Evolutionary conservation across 768 basidiomycete genomes (phyloP).

Genomic region (Pleurotus salmoneostramineus): DNA sequence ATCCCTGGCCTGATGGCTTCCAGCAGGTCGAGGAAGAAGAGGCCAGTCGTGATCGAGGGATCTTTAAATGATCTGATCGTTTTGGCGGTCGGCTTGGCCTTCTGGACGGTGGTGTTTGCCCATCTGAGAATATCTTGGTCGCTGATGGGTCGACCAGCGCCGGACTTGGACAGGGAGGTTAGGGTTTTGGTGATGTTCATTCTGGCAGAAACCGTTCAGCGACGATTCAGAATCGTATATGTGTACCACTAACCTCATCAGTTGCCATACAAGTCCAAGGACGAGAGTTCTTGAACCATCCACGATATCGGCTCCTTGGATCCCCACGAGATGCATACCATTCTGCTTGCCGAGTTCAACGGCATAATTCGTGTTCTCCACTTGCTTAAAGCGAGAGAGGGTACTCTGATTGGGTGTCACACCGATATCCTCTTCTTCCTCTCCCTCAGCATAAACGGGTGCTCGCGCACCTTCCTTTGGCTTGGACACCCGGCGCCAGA

Average conservation of each 20-base stretch:
- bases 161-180: slow-evolving; percentile 61
- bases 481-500: slow-evolving; percentile 96
- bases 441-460: slow-evolving; percentile 43
- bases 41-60: slow-evolving; percentile 77
- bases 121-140: slow-evolving; percentile 95
- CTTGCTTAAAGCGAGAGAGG: slow-evolving; percentile 92
- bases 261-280: slow-evolving; percentile 95
- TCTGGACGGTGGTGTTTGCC: slow-evolving; percentile 89
- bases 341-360: slow-evolving; percentile 92
- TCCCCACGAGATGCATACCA: slow-evolving; percentile 93
- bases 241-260: slow-evolving; percentile 68
- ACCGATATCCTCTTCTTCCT: slow-evolving; percentile 77
- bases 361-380: slow-evolving; percentile 97
- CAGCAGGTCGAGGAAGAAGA: slow-evolving; percentile 92
- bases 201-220: slow-evolving; percentile 26
- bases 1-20: slow-evolving; percentile 92
- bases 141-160: slow-evolving; percentile 77
- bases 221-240: background rate
- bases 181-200: slow-evolving; percentile 92
- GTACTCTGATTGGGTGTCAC: slow-evolving; percentile 81
- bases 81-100: slow-evolving; percentile 51
- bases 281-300: slow-evolving; percentile 92
- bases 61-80: slow-evolving; percentile 94
- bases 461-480: slow-evolving; percentile 64
- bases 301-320: slow-evolving; percentile 96